Conservation (phyloP, 345 rosid species). For the Sisymbrium altissimum region DNA sequence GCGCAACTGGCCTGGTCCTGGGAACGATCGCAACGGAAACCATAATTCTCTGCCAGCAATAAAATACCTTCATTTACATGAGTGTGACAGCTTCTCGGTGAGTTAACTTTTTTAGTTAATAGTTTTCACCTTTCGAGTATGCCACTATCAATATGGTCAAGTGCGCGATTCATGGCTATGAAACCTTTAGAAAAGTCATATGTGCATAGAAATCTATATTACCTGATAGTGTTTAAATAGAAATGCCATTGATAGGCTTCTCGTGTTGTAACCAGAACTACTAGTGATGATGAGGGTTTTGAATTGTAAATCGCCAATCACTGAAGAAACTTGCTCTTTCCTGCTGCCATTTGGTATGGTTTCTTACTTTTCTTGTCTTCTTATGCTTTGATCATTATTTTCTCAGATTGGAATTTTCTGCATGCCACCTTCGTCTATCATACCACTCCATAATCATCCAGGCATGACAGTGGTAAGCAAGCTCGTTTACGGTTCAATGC, state of each 20-base stretch:
- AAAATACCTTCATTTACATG: slow-evolving; percentile 77
- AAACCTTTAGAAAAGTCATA: not conserved
- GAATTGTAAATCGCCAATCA: not conserved
- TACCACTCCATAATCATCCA: slow-evolving; percentile 98
- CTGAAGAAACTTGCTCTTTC: not conserved
- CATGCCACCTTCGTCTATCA: slow-evolving; percentile 88
- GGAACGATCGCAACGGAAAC: slow-evolving; percentile 62
- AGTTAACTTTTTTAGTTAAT: slow-evolving; percentile 29
- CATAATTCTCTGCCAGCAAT: slow-evolving; percentile 64
- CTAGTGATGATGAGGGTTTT: not conserved
- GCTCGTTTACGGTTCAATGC: slow-evolving; percentile 84
- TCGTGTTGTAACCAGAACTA: not conserved
- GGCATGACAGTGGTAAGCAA: slow-evolving; percentile 96
- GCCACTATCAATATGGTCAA: not conserved
- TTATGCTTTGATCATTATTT: not conserved
- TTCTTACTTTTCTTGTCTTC: not conserved
- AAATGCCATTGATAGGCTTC: slow-evolving; percentile 1
- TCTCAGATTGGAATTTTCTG: slow-evolving; percentile 93
- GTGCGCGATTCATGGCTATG: not conserved
- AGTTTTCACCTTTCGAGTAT: not conserved
- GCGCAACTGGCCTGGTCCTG: slow-evolving; percentile 64
- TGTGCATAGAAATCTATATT: not conserved
- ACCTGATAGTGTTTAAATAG: not conserved
- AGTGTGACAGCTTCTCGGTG: slow-evolving; percentile 92
- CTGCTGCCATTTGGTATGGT: not conserved